Conservation (phyloP, 306 rosid genomes). For the Corylus avellana region DNA sequence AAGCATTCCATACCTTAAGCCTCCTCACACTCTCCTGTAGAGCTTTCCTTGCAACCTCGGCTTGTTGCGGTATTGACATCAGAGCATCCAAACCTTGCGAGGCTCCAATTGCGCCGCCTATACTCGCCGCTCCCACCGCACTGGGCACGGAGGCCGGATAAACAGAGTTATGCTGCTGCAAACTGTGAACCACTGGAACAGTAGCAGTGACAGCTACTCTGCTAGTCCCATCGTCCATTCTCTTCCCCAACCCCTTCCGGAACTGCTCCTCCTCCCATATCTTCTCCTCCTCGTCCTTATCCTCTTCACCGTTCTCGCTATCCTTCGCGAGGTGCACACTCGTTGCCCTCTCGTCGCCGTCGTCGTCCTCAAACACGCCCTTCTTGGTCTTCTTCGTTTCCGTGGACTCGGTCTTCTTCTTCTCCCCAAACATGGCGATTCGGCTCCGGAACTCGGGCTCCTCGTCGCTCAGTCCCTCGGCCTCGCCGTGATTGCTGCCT, state of each 20-base stretch:
- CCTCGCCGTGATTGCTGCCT: constrained; percentile 86
- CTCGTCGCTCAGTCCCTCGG: constrained; percentile 89
- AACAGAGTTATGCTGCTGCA: constrained; percentile 49
- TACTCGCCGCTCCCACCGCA: constrained; percentile 41
- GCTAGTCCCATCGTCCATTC: constrained; percentile 75
- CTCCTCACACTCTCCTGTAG: constrained; percentile 62
- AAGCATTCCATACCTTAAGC: constrained; percentile 63
- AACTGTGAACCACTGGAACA: constrained; percentile 55
- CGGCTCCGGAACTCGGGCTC: constrained; percentile 78
- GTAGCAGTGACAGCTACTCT: constrained; percentile 39
- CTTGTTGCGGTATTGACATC: constrained; percentile 66
- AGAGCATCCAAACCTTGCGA: constrained; percentile 48
- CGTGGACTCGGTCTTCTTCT: constrained; percentile 42
- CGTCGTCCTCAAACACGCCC: constrained; percentile 88
- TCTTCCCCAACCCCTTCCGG: constrained; percentile 93
- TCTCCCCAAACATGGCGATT: constrained; percentile 83
- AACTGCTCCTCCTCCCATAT: constrained; percentile 97
- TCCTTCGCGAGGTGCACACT: constrained; percentile 42
- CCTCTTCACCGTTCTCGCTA: constrained; percentile 27
- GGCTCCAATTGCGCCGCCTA: constrained; percentile 57
- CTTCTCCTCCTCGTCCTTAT: constrained; percentile 80
- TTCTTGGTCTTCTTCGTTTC: constrained; percentile 65
- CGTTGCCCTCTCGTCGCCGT: constrained; percentile 53
- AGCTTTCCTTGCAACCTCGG: constrained; percentile 66
- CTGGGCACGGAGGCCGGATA: constrained; percentile 44